These are phyloP conservation scores for Xylariales sp. DNA, from an alignment of 2,329 filamentous ascomycete species.

Conservation along the genomic window DNA sequence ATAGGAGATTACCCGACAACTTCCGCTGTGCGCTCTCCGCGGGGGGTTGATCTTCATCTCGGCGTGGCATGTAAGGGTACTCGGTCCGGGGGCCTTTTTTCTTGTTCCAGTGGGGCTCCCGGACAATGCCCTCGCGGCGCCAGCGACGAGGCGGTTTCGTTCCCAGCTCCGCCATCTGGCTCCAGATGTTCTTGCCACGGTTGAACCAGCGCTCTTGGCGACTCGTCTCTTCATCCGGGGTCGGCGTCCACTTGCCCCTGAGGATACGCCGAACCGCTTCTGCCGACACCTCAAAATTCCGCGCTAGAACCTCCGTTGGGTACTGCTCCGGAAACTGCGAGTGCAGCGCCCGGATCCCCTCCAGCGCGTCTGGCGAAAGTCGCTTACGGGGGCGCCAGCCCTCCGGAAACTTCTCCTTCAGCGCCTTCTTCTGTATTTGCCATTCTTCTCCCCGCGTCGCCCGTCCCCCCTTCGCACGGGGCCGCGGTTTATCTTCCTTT, in stretches of 20 bases:
- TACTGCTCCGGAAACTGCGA: slow-evolving; percentile 80
- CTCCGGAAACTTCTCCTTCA: slow-evolving; percentile 82
- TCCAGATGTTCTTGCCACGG: slow-evolving; percentile 70
- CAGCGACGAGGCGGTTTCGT: slow-evolving; percentile 71
- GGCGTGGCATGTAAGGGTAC: slow-evolving; percentile 45
- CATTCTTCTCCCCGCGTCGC: slow-evolving; percentile 64
- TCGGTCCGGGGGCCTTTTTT: slow-evolving; percentile 47
- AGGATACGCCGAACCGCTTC: slow-evolving; percentile 91
- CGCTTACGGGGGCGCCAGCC: slow-evolving; percentile 87
- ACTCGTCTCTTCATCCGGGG: slow-evolving; percentile 64
- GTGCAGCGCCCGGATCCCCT: slow-evolving; percentile 88
- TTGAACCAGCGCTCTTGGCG: slow-evolving; percentile 71
- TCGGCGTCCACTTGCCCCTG: slow-evolving; percentile 79
- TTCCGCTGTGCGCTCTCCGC: slow-evolving; percentile 46
- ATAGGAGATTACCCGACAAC: slow-evolving; percentile 46
- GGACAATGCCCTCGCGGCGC: slow-evolving; percentile 65
- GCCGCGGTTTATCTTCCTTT: slow-evolving; percentile 33
- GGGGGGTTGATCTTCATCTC: slow-evolving; percentile 41
- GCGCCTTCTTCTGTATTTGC: slow-evolving; percentile 79
- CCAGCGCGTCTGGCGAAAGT: slow-evolving; percentile 89
- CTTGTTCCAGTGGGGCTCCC: slow-evolving; percentile 57
- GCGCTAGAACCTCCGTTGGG: slow-evolving; percentile 77
- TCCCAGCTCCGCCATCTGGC: slow-evolving; percentile 68
- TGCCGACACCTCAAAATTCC: slow-evolving; percentile 85
- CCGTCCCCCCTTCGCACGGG: slow-evolving; percentile 23